Evolutionary conservation across 257 asterid species (phyloP).

Genomic region (Solanum pimpinellifolium): DNA sequence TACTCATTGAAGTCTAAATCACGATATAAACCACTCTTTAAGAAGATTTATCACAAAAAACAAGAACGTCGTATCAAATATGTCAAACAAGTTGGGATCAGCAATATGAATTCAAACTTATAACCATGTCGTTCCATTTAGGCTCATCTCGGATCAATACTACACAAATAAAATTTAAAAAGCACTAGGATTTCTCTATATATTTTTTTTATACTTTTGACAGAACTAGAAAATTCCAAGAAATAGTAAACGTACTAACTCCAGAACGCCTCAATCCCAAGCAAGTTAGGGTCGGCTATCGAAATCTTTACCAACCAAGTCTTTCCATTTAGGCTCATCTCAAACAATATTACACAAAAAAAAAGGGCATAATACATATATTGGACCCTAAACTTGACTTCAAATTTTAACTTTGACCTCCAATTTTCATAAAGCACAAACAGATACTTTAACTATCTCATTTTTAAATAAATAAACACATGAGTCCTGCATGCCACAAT

Average conservation of each 20-base stretch:
- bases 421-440: too few species aligned
- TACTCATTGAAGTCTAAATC: background rate
- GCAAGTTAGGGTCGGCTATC: background rate
- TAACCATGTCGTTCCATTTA: background rate
- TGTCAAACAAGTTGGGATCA: background rate
- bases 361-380: too few species aligned
- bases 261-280: background rate
- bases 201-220: background rate
- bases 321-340: background rate
- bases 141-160: background rate
- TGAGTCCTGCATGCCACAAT: too few species aligned
- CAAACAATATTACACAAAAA: background rate
- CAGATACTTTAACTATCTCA: too few species aligned
- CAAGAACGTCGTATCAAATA: background rate
- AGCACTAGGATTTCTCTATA: background rate
- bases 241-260: background rate
- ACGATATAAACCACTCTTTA: background rate
- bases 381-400: too few species aligned
- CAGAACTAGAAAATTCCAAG: background rate
- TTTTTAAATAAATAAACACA: too few species aligned
- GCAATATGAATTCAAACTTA: background rate
- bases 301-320: background rate
- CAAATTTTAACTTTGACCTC: too few species aligned
- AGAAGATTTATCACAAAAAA: background rate
- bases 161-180: background rate